phyloP scores from a whole-genome alignment of 2,329 filamentous ascomycete genomes.

The Cladosporium cucumerinum region DNA sequence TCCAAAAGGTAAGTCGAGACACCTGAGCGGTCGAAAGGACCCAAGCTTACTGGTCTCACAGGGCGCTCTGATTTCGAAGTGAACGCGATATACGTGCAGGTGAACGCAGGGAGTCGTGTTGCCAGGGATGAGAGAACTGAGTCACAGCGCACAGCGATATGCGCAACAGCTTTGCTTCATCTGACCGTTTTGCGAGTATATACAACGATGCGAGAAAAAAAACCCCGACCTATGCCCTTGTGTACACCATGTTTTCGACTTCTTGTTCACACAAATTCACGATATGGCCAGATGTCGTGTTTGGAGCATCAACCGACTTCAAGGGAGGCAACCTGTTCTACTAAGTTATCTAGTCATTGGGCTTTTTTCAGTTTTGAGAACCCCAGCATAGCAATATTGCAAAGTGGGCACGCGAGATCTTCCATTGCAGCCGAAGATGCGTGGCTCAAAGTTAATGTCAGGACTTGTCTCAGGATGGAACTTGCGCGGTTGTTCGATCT shows the following conservation, averaged over 20 bases:
- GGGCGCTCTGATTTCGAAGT: not conserved
- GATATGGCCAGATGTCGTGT: not conserved
- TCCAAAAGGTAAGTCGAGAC: constrained; percentile 9
- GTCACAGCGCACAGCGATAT: not conserved
- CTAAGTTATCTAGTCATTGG: not conserved
- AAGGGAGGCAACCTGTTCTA: not conserved
- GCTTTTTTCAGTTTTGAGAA: not conserved
- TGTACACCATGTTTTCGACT: not conserved
- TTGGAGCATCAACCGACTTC: not conserved
- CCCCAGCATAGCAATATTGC: not conserved
- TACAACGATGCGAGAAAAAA: not conserved
- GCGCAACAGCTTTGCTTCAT: not conserved
- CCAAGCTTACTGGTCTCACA: not conserved
- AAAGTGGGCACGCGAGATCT: not conserved
- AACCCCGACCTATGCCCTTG: not conserved
- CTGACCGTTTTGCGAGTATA: not conserved
- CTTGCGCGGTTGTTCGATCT: not conserved
- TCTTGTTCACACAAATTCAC: not conserved
- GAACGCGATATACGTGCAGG: not conserved
- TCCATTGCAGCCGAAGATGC: not conserved
- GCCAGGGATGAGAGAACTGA: not conserved
- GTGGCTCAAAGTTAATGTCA: not conserved
- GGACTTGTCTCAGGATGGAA: not conserved
- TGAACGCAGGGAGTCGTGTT: not conserved
- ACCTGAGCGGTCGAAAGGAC: not conserved